A percentile compares a stretch with the other conserved stretches of the same genome.
Evolutionary conservation across 176 grass and related monocot species (phyloP).

Genomic region (Oryza glaberrima): DNA sequence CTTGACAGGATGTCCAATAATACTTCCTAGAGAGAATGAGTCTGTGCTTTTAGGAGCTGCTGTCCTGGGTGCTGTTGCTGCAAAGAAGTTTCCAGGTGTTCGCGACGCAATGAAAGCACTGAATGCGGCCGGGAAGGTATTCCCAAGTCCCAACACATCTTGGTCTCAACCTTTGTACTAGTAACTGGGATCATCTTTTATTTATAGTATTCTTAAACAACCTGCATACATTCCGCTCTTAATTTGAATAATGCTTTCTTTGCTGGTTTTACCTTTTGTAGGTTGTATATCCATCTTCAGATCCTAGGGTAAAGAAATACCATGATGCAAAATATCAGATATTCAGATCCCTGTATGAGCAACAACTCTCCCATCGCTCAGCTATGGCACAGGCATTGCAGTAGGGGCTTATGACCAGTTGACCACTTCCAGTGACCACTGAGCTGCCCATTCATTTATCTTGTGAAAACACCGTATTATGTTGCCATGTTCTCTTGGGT

Average conservation of each 20-base stretch:
- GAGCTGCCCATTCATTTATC: background rate
- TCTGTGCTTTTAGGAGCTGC: slow-evolving; percentile 94
- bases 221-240: background rate
- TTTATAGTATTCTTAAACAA: background rate
- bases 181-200: background rate
- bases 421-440: background rate
- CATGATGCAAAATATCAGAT: slow-evolving; percentile 88
- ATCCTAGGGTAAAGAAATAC: slow-evolving; percentile 85
- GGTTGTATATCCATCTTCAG: slow-evolving; percentile 74
- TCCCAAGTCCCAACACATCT: slow-evolving; percentile 23
- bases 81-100: slow-evolving; percentile 65
- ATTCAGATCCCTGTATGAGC: slow-evolving; percentile 87
- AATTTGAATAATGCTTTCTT: background rate
- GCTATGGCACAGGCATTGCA: slow-evolving; percentile 70
- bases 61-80: slow-evolving; percentile 90
- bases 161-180: background rate
- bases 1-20: slow-evolving; percentile 69
- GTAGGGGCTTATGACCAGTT: slow-evolving; percentile 33
- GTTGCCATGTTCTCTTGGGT: background rate
- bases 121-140: slow-evolving; percentile 84
- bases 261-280: slow-evolving; percentile 46
- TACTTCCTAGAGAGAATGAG: slow-evolving; percentile 91
- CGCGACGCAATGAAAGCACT: slow-evolving; percentile 81
- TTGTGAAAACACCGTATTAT: background rate
- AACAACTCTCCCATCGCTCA: slow-evolving; percentile 66